Evolutionary conservation across 108 stramenopile species (phyloP), one percentile per base, ranked within the genome.

Genomic region (Aureococcus anophagefferens): DNA sequence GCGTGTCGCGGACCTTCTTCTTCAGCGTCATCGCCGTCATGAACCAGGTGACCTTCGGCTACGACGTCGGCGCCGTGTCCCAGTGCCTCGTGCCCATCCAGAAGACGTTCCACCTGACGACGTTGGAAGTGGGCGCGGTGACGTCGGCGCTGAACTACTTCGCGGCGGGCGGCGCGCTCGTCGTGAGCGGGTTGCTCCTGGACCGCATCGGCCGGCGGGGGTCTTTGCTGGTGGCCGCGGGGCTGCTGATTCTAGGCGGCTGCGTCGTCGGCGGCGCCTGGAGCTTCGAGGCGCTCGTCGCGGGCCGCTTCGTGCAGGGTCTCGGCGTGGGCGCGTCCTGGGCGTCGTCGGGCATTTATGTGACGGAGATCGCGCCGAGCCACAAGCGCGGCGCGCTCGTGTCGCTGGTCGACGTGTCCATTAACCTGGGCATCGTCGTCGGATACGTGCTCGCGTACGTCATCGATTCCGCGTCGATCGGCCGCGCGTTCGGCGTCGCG

Each of bases 351-450:
- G 51, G 51, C 51, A 59, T 72, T 30, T 72, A 72, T 63, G 44
- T 63, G 25, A 33, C 71, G 34, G 71, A 72, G 71, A 63, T 72
- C 36, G 71, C 71, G 16, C 71, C 71, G 3, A 17, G 63, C 40
- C 13, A 63, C 21, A 18, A 14, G 35, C 63, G 71, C n/a, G 71
- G 71, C 11, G 18, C 62, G 36, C n/a, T 63, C 28, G 44, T 72
- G 18, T 32, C 71, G 5, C 30, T 72, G 0, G 63, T 72, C 33
- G 63, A 72, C 63, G 63, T 72, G 32, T 33, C 64, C 17, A 65
- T 72, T 63, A 72, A 63, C 71, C 9, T 72, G 11, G 71, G 71
- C 5, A 72, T 72, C 59, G 18, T 72, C 36, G 35, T 72, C 7
- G 51, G 51, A 1, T 59, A 25, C 51, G 4, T 3, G 0, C 21